Evolutionary conservation across 1,284 basidiomycete species (phyloP), one percentile per base, ranked within the genome.

Genomic region (Ustilago crameri): DNA sequence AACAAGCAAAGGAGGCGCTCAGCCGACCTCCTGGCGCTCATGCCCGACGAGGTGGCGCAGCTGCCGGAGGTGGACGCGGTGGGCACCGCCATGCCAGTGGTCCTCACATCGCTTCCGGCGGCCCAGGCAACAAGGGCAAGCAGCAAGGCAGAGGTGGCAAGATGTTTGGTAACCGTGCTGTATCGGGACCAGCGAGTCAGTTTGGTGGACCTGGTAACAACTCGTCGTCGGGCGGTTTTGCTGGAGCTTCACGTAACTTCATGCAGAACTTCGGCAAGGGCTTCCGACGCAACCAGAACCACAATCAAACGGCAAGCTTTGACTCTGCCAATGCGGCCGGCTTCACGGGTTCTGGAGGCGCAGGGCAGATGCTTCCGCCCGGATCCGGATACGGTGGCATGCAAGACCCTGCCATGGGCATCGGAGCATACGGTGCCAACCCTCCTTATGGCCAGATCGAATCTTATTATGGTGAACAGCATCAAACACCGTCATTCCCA

Each of bases 241-340:
- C 62, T 15, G 62, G 58, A 17, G 51, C 52, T 20, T 55, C 67
- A 24, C 51, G 60, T n/a, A 61, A 56, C 8, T 71, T 71, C 46
- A 65, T 71, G 62, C 68, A 71, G 43, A 71, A 54, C 53, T 61
- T 71, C 34, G 68, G 62, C 22, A 65, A 62, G 18, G 67, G 67
- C 7, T 64, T 70, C 61, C 62, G 68, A 26, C 50, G 62, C 14
- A 50, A 50, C 3, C 64, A 56, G 42, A 56, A 49, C 15, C 57
- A 61, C 35, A 67, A 56, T 15, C 53, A 51, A 22, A 30, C 49
- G 2, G 53, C 60, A 26, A 62, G 59, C 43, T 62, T 68, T n/a
- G 59, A 61, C 26, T 58, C 54, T 9, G 58, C 61, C 50, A 48
- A 41, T 27, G 51, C 46, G 7, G 22, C 51, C 7, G 58, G 58